Evolutionary conservation across 163 green algal species (phyloP).

Genomic region (Trebouxia gelatinosa): DNA sequence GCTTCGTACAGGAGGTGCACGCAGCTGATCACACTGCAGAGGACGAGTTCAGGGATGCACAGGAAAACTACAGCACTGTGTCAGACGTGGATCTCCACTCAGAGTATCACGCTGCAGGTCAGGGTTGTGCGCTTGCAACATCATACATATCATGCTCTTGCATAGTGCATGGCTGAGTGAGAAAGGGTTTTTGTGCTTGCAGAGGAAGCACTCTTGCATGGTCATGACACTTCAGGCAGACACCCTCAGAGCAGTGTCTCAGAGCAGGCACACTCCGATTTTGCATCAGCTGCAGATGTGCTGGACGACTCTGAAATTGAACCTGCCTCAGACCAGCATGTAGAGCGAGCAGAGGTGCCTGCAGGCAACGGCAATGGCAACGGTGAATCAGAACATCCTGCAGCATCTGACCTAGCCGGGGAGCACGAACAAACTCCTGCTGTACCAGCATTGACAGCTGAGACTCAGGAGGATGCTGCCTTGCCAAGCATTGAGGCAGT

Average conservation of each 20-base stretch:
- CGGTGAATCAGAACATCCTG: not conserved
- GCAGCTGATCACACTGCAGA: constrained; percentile 8
- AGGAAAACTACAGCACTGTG: not conserved
- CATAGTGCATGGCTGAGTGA: not conserved
- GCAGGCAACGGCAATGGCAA: not conserved
- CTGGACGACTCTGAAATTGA: not conserved
- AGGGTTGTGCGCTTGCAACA: not conserved
- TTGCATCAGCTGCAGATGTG: not conserved
- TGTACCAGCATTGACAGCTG: constrained; percentile 13
- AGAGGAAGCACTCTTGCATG: too few relatives aligned
- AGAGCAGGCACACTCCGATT: not conserved
- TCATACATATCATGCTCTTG: not conserved
- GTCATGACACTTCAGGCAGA: too few relatives aligned
- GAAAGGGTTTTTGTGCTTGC: not conserved
- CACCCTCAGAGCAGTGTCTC: not conserved
- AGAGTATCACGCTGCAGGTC: constrained; percentile 8
- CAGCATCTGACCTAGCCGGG: not conserved
- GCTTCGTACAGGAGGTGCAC: not conserved
- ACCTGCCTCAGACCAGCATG: not conserved
- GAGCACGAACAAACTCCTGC: not conserved
- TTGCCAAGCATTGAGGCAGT: constrained; percentile 12
- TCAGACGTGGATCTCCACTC: not conserved
- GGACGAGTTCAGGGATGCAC: not conserved
- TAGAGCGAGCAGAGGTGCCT: not conserved
- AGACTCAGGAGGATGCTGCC: constrained; percentile 10